Conservation (phyloP, 805 yeast species). For the Candida coquimbonensis region DNA sequence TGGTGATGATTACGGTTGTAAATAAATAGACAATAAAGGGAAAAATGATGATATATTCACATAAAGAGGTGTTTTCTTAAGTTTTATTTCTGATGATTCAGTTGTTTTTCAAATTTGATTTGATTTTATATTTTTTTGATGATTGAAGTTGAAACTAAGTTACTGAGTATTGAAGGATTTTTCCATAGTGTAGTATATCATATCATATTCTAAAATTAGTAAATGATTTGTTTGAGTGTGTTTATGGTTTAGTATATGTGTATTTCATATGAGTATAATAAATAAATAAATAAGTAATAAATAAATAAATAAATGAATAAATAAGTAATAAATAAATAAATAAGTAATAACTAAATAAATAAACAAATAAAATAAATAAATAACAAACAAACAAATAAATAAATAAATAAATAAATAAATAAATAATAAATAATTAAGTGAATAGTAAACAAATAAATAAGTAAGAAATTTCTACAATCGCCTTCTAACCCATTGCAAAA, state of each 20-base stretch:
- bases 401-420: not conserved
- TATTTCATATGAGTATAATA: not conserved
- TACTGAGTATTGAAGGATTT: too few relatives aligned
- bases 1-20: too few relatives aligned
- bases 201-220: too few relatives aligned
- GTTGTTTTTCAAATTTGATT: too few relatives aligned
- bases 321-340: not conserved
- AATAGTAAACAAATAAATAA: conserved; percentile 10
- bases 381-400: conserved; percentile 1
- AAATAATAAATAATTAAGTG: conserved; percentile 2
- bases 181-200: too few relatives aligned
- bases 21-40: too few relatives aligned
- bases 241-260: not conserved
- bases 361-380: not conserved
- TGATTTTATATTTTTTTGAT: too few relatives aligned
- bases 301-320: not conserved
- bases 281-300: not conserved
- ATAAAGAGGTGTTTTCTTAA: too few relatives aligned
- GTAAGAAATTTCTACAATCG: not conserved
- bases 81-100: too few relatives aligned
- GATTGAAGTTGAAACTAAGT: too few relatives aligned
- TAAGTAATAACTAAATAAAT: not conserved
- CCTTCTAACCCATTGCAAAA: conserved; percentile 19
- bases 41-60: too few relatives aligned
- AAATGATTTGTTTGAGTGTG: too few relatives aligned